A percentile compares a stretch with the other conserved stretches of the same genome.
Conservation (phyloP, 257 asterid species). For the Fraxinus quadrangulata region DNA sequence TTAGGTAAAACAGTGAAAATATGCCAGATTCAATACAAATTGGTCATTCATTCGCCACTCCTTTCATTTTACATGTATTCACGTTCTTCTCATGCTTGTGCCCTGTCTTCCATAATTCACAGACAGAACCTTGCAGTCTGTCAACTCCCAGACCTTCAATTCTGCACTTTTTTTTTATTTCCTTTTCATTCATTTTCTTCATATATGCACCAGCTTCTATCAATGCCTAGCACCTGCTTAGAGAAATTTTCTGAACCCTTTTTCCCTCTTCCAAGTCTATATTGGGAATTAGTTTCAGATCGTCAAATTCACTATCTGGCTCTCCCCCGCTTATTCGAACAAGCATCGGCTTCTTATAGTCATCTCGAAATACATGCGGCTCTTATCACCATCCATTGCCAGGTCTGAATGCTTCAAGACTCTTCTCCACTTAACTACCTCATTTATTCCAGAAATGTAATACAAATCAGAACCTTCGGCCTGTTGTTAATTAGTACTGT, state of each 20-base stretch:
- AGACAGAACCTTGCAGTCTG: background rate
- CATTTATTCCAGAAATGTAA: constrained; percentile 5
- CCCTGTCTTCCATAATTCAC: background rate
- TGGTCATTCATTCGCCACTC: constrained; percentile 12
- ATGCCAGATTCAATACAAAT: background rate
- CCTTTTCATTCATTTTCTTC: background rate
- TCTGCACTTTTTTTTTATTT: background rate
- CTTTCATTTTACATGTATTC: background rate
- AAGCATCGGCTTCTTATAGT: background rate
- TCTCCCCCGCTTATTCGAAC: background rate
- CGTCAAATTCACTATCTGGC: background rate
- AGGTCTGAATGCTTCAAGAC: background rate
- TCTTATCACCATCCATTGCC: background rate
- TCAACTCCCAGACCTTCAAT: background rate
- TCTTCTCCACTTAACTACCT: constrained; percentile 14
- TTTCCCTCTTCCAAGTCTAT: background rate
- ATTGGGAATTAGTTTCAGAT: background rate
- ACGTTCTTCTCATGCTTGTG: background rate
- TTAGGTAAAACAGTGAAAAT: constrained; percentile 1
- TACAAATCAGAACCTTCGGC: background rate
- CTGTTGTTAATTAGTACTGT: background rate
- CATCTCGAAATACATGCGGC: background rate
- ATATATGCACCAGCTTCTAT: background rate
- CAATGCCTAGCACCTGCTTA: background rate
- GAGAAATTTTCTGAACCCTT: background rate